These are phyloP conservation scores for Nepenthes mirabilis DNA, from an alignment of 148 eudicot genomes.

Conservation along the genomic window DNA sequence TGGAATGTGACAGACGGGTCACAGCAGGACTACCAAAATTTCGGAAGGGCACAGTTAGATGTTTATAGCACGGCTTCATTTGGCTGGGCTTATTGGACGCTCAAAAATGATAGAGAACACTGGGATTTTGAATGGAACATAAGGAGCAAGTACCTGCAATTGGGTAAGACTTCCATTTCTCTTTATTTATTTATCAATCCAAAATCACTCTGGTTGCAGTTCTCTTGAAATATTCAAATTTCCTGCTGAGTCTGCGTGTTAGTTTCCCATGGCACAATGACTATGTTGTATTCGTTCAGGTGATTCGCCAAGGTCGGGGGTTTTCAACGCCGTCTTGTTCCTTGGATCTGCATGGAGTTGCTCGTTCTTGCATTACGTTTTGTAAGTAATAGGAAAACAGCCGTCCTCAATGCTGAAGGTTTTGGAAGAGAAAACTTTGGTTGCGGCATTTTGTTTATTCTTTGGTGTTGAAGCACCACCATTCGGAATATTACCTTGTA, in stretches of 20 bases:
- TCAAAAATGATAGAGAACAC: constrained; percentile 56
- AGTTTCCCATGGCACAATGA: background rate
- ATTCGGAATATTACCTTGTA: too few relatives aligned
- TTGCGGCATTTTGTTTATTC: background rate
- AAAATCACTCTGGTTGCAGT: background rate
- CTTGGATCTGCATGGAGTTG: constrained; percentile 21
- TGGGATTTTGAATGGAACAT: constrained; percentile 89
- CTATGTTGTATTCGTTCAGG: constrained; percentile 14
- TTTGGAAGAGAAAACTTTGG: background rate
- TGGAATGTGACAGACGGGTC: constrained; percentile 57
- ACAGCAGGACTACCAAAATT: constrained; percentile 46
- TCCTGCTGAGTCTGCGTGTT: background rate
- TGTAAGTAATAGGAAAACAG: constrained; percentile 4
- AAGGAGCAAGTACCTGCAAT: constrained; percentile 41
- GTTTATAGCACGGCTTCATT: constrained; percentile 66
- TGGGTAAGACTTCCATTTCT: constrained; percentile 23
- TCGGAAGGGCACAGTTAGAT: constrained; percentile 53
- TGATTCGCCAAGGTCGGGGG: constrained; percentile 11
- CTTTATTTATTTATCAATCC: background rate
- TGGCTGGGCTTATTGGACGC: constrained; percentile 90
- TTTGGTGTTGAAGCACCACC: too few relatives aligned
- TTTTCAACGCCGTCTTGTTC: constrained; percentile 2
- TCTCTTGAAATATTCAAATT: background rate
- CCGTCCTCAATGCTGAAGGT: background rate
- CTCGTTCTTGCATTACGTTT: constrained; percentile 10